Conservation (phyloP, 352 stramenopile genomes). For the Thraustotheca clavata region DNA sequence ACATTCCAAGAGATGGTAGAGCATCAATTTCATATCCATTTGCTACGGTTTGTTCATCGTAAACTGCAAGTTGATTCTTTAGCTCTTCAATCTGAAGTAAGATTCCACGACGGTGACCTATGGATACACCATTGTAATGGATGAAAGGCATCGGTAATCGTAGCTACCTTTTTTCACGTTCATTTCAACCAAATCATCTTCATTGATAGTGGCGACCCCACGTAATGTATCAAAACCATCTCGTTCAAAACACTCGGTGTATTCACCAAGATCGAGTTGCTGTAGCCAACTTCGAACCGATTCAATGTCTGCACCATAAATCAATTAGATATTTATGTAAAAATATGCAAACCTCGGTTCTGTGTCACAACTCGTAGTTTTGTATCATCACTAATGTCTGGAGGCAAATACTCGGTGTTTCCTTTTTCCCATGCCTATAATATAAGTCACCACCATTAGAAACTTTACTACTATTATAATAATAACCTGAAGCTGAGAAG, state of each 20-base stretch:
- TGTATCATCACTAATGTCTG: constrained; percentile 40
- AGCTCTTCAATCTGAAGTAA: constrained; percentile 81
- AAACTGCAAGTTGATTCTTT: constrained; percentile 44
- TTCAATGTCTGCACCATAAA: constrained; percentile 56
- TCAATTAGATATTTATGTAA: neutral
- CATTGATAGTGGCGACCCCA: constrained; percentile 76
- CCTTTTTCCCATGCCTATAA: constrained; percentile 71
- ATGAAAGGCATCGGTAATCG: neutral
- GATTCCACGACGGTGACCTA: constrained; percentile 63
- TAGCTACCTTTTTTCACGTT: constrained; percentile 67
- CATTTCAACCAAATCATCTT: constrained; percentile 84
- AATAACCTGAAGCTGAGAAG: constrained; percentile 55
- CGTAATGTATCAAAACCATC: constrained; percentile 82
- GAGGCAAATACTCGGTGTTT: constrained; percentile 79
- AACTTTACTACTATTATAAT: neutral
- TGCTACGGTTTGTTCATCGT: constrained; percentile 52
- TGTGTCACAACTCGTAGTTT: neutral
- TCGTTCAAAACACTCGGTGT: constrained; percentile 81
- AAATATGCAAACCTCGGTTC: constrained; percentile 34
- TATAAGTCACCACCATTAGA: neutral
- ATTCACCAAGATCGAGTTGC: constrained; percentile 82
- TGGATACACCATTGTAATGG: neutral
- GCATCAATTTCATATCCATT: constrained; percentile 57
- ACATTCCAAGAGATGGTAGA: constrained; percentile 68
- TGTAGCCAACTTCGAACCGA: constrained; percentile 79